Evolutionary conservation across 495 filamentous ascomycete species (phyloP).

Genomic region (Talaromyces ruber): DNA sequence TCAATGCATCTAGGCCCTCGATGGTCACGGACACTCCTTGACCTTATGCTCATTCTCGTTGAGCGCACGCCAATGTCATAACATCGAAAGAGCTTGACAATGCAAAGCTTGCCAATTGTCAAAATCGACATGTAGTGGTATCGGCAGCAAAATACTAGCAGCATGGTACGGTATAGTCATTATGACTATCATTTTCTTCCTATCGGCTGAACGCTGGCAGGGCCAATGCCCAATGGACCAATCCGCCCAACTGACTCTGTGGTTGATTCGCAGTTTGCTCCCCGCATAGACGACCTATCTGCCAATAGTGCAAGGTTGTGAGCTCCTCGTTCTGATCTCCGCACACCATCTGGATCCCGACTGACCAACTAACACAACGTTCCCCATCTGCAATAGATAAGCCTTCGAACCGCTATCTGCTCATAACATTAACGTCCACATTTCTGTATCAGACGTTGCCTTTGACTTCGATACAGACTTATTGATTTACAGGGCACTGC

Average conservation of each 20-base stretch:
- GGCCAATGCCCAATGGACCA: slow-evolving; percentile 2
- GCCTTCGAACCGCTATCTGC: neutral
- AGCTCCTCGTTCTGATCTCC: slow-evolving; percentile 1
- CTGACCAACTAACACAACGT: neutral
- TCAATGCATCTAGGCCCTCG: neutral
- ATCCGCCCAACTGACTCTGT: neutral
- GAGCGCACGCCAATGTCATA: neutral
- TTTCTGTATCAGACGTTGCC: neutral
- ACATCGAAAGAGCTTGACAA: neutral
- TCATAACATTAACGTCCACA: slow-evolving; percentile 1
- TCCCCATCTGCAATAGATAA: slow-evolving; percentile 2
- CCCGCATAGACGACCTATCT: slow-evolving; percentile 3
- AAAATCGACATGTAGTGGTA: neutral
- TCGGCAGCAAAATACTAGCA: neutral
- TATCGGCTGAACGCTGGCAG: slow-evolving; percentile 3
- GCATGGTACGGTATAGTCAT: neutral
- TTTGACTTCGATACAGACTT: neutral
- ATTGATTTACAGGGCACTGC: neutral
- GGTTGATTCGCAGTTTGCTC: slow-evolving; percentile 2
- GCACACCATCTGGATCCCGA: slow-evolving; percentile 2
- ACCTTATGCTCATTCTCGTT: neutral
- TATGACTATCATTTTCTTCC: neutral
- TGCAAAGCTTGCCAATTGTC: neutral
- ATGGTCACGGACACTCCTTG: neutral
- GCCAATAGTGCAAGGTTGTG: neutral